Conservation (phyloP, 106 monocot genomes). For the Allium sativum region DNA sequence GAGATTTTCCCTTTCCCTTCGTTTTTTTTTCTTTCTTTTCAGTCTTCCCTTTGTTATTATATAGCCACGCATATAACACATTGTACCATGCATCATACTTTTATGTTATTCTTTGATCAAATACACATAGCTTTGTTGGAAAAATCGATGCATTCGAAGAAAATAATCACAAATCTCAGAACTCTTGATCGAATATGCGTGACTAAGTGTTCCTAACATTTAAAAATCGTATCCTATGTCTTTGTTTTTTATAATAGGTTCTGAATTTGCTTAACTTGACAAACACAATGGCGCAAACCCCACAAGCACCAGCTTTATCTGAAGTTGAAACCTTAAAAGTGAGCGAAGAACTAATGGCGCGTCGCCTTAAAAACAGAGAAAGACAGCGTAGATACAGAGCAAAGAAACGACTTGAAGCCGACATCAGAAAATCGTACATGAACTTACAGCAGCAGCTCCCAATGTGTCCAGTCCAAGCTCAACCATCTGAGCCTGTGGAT, state of each 20-base stretch:
- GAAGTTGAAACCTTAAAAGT: neutral
- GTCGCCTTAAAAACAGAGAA: conserved; percentile 40
- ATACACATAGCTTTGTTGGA: neutral
- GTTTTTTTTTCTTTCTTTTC: neutral
- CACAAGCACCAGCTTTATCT: neutral
- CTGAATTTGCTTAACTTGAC: neutral
- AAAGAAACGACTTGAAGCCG: conserved; percentile 32
- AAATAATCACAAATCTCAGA: neutral
- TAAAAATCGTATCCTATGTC: neutral
- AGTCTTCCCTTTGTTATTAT: neutral
- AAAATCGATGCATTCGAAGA: too few species aligned
- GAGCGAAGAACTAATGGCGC: conserved; percentile 14
- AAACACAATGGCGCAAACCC: neutral
- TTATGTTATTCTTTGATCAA: neutral
- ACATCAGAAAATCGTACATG: conserved; percentile 16
- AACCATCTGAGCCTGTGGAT: neutral
- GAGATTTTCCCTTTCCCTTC: neutral
- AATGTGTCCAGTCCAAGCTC: neutral
- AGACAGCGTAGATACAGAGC: conserved; percentile 40
- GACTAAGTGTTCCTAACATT: neutral
- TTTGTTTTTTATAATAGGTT: neutral
- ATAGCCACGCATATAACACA: neutral
- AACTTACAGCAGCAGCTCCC: neutral
- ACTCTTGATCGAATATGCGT: neutral
- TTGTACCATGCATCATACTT: neutral